phyloP scores from a whole-genome alignment of 805 yeast genomes.

The Wickerhamiella azymoides region DNA sequence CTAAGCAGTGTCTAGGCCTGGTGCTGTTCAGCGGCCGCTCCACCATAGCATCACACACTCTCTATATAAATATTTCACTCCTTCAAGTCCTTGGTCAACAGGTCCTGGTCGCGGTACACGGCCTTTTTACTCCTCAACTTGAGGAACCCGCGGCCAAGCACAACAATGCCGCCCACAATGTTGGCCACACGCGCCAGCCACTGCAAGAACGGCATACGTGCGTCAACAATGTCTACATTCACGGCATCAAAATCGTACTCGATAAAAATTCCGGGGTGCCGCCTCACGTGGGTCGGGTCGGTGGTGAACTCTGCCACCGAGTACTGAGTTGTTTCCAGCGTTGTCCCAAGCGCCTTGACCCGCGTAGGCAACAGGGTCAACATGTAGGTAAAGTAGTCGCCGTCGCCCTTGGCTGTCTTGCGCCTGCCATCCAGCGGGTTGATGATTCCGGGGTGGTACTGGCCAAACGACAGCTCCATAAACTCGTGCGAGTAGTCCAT shows the following conservation, averaged over 20 bases:
- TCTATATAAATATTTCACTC: no score
- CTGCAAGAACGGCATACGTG: conserved; percentile 59
- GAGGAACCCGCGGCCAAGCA: conserved; percentile 6
- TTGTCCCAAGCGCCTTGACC: conserved; percentile 47
- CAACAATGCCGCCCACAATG: conserved; percentile 63
- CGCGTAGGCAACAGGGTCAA: conserved; percentile 74
- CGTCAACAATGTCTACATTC: conserved; percentile 51
- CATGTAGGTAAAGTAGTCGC: conserved; percentile 44
- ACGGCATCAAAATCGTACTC: conserved; percentile 84
- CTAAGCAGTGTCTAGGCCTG: no score
- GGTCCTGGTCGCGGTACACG: conserved; percentile 3
- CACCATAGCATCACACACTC: no score
- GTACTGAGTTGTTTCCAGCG: conserved; percentile 73
- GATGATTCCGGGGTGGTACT: conserved; percentile 67
- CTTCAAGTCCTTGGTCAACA: background rate
- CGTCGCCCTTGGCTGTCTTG: conserved; percentile 26
- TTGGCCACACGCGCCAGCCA: conserved; percentile 70
- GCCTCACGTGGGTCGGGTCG: conserved; percentile 3
- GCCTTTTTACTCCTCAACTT: background rate
- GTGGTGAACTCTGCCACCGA: conserved; percentile 40
- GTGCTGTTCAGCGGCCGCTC: no score
- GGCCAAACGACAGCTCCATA: conserved; percentile 81
- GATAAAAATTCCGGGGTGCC: conserved; percentile 66
- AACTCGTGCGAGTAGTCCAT: conserved; percentile 75
- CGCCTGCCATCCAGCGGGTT: conserved; percentile 72